These are phyloP conservation scores for Epichloe sylvatica DNA, from an alignment of 2,329 filamentous ascomycete genomes.

Conservation along the genomic window DNA sequence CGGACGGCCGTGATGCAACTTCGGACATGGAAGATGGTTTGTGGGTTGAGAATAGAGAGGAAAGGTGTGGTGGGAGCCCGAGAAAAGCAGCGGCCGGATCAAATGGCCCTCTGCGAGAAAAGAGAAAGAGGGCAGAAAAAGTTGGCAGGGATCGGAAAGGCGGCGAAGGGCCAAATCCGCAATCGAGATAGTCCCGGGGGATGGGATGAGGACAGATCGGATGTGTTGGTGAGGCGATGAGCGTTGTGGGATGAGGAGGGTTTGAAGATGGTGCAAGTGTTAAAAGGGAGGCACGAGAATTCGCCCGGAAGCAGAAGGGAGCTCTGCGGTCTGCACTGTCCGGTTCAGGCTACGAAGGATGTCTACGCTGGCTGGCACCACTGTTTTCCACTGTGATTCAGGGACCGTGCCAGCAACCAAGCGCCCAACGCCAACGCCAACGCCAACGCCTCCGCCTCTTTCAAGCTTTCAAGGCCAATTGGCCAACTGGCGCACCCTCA, in stretches of 20 bases:
- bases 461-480: no score
- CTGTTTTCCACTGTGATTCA: not conserved
- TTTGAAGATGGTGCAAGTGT: constrained; percentile 9
- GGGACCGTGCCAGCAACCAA: not conserved
- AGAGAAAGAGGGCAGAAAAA: constrained; percentile 16
- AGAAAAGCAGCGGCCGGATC: constrained; percentile 5
- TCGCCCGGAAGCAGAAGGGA: constrained; percentile 17
- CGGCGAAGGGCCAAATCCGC: constrained; percentile 16
- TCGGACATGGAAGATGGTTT: constrained; percentile 66
- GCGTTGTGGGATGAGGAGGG: constrained; percentile 2
- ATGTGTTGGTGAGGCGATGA: constrained; percentile 15
- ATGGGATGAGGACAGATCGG: constrained; percentile 14
- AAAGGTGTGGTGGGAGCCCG: constrained; percentile 15
- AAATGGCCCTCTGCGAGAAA: constrained; percentile 19
- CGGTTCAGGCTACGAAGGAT: constrained; percentile 21
- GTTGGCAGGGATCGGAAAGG: constrained; percentile 9
- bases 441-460: no score
- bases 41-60: constrained; percentile 60
- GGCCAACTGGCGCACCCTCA: no score
- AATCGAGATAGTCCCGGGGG: constrained; percentile 17
- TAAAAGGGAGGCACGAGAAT: constrained; percentile 22
- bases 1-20: constrained; percentile 69
- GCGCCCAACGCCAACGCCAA: no score
- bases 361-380: constrained; percentile 19
- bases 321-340: not conserved